Evolutionary conservation across 768 basidiomycete genomes (phyloP), one percentile per base, ranked within the genome.

Genomic region (Rossbeevera mucosa): DNA sequence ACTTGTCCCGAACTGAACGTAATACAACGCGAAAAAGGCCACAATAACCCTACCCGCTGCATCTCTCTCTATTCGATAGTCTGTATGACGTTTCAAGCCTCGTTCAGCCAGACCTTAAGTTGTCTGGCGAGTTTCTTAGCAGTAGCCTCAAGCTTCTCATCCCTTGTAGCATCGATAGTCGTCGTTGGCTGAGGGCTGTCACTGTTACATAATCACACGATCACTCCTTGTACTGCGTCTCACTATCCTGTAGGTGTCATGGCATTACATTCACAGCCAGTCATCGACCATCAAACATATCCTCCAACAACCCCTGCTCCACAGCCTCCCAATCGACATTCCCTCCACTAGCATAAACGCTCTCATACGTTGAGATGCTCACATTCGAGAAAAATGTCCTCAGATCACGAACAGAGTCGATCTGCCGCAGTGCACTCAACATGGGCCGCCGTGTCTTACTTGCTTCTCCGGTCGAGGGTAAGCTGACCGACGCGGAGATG

Each of bases 381-480:
- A 94, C 85, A 51, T 85, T 80, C 1, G 91, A 85, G 69, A 98
- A 94, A 75, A 99, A 99, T 1, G 86, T 80, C n/a, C 85, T 78
- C 22, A 99, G 73, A 62, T 96, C 90, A 31, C 83, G 80, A 38
- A 96, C 81, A 48, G 90, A 92, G 55, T 86, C 84, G 51, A 97
- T 86, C 56, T 88, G 83, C 45, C 82, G 83, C 21, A 91, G 47
- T 3, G 74, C 67, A 26, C 76, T 76, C 49, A 98, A 73, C 54
- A 93, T 74, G 2, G 94, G 94, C 45, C 83, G 78, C 7, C 94
- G 86, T 68, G 86, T 77, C 26, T 75, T 61, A 21, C 75, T 75
- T 38, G 73, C 63, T n/a, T 75, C 74, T 16, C 66, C 50, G 14
- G 68, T 67, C 22, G 70, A 60, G 3, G 68, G 59, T 24, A 67